Evolutionary conservation across 257 asterid genomes (phyloP), one percentile per base, ranked within the genome.

Genomic region (Mentha longifolia): DNA sequence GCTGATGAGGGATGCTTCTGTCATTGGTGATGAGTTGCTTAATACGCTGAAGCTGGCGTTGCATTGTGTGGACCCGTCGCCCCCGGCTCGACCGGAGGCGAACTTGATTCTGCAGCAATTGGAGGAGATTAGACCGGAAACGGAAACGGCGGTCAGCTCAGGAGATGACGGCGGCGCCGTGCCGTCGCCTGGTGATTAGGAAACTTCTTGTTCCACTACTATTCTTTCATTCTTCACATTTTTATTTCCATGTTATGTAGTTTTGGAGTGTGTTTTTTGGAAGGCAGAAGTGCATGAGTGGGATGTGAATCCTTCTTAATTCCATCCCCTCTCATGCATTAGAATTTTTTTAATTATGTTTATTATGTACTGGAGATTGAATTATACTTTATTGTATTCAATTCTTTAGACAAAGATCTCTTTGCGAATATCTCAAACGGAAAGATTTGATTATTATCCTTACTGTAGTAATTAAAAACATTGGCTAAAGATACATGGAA

Each of bases 61-160:
- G 85, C 98, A 91, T 67, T 94, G 99, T 7, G 99, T 94, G 1
- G 98, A 94, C 28, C 97, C 97, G 0, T 77, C 93, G 0, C 92
- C 97, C 0, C 77, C 96, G 7, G 93, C 93, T 57, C 69, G 98
- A 6, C 99, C 99, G 1, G 98, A 89, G 73, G 86, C 87, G n/a
- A 80, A 82, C 63, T 92, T 75, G 83, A 79, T 91, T 10, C 77
- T 94, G 45, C 92, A 84, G 81, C 99, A 89, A 70, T 79, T 94
- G 63, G 97, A 94, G 37, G 98, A 94, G 83, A 88, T 94, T 63
- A 88, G 96, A 61, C 87, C 90, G 17, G 97, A 86, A 20, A 80
- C 85, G 1, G 86, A 72, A n/a, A 51, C 57, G 2, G 43, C 86
- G 0, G 68, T 80, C 9, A 82, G 91, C 81, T 85, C 96, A 0